Conservation (phyloP, 2,329 filamentous ascomycete species). For the Sporothrix inflata region DNA sequence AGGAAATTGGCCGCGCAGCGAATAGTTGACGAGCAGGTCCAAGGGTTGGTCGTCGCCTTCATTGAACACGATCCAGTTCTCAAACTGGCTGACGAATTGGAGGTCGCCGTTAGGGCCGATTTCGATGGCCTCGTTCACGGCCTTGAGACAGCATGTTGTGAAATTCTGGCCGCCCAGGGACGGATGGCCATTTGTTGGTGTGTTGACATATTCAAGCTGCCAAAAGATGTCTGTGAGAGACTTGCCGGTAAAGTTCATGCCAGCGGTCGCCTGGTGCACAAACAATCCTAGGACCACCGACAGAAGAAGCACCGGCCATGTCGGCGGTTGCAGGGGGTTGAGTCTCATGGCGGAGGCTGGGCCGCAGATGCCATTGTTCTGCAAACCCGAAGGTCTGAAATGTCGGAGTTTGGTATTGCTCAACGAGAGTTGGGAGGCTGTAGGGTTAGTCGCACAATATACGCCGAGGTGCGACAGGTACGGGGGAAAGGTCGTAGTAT, state of each 20-base stretch:
- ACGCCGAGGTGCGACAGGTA: background rate
- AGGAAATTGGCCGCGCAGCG: conserved; percentile 35
- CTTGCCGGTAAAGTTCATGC: conserved; percentile 24
- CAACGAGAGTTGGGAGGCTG: background rate
- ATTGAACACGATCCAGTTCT: conserved; percentile 29
- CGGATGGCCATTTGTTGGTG: conserved; percentile 5
- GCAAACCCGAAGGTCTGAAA: conserved; percentile 1
- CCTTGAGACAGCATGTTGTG: conserved; percentile 38
- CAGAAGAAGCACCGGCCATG: background rate
- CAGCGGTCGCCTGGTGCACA: background rate
- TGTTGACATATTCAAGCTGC: conserved; percentile 29
- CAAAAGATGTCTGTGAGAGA: conserved; percentile 30
- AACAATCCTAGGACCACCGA: background rate
- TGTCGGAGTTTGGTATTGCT: background rate
- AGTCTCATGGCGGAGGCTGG: conserved; percentile 21
- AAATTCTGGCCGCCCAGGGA: conserved; percentile 36
- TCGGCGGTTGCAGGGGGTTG: background rate
- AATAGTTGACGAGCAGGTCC: conserved; percentile 27
- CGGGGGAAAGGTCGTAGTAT: background rate
- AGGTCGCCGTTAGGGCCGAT: conserved; percentile 30
- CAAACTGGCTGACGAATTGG: conserved; percentile 6
- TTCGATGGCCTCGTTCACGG: conserved; percentile 34
- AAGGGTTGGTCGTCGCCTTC: conserved; percentile 22
- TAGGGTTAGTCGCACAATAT: background rate
- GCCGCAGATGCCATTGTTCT: conserved; percentile 17